Base-by-base conservation (phyloP, 805 yeast genomes). In the Ogataea nakhonphanomensis region DNA sequence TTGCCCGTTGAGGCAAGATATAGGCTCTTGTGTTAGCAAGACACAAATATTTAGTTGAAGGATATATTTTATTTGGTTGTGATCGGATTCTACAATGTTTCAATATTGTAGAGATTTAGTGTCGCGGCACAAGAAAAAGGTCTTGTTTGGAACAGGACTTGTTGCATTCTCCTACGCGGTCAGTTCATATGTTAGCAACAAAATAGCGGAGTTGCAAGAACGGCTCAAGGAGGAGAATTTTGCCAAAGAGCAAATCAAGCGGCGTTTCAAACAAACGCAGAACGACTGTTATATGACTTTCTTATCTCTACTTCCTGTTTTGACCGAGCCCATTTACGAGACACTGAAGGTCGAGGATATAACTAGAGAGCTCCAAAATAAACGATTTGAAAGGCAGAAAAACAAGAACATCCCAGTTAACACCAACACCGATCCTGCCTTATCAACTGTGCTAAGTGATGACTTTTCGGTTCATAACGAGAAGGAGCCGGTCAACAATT, bases 191-290 rank as follows among this genome's bases (percentile, higher is more conserved):
- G 61, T 77, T 13, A 64, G 66, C 39, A 51, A 58, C 39, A 73
- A 75, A 55, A 57, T 79, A 30, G 48, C 58, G 10, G 77, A 74
- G 50, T 64, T 74, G 31, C 83, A 79, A 50, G 66, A 71, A 37
- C 66, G 70, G 33, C 51, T 79, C 28, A 65, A 72, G 33, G 76
- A 77, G 48, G 84, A 80, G 60, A 72, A 76, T 31, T 72, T 76
- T 37, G 75, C 84, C 15, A 69, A 73, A 36, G 86, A 80, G 48
- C 83, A 79, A 51, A 83, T 90, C 44, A 81, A 81, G 51, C 73
- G 93, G 51, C 68, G 97, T 43, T 91, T 89, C 54, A 79, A 84
- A 36, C 96, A 89, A 66, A 91, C 96, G 8, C 97, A 90, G 56
- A 81, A 81, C 51, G 98, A 91, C 62, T 86, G 96, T 33, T 72